Conservation (phyloP, 1,284 basidiomycete species). For the Trametes versicolor region DNA sequence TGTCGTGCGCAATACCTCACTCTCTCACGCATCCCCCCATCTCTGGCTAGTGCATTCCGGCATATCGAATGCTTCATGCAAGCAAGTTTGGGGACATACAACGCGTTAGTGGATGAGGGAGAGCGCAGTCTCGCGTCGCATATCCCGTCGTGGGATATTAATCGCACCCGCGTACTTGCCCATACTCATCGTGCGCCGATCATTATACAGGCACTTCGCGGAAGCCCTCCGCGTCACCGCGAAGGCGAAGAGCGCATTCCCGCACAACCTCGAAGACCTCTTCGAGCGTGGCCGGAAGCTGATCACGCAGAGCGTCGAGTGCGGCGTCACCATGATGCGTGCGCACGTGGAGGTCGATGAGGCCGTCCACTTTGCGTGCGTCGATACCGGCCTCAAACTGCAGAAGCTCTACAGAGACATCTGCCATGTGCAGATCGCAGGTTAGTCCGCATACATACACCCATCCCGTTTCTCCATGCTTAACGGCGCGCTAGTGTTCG, state of each 20-base stretch:
- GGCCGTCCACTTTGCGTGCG: conserved; percentile 58
- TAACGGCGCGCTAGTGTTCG: conserved; percentile 57
- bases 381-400: conserved; percentile 59
- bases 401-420: conserved; percentile 53
- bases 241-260: conserved; percentile 59
- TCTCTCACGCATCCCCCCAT: no score
- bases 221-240: conserved; percentile 65
- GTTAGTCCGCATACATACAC: conserved; percentile 45
- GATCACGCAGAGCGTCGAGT: conserved; percentile 63
- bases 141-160: no score
- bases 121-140: no score
- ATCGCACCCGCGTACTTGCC: background rate
- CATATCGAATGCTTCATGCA: no score
- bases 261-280: conserved; percentile 53
- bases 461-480: conserved; percentile 1
- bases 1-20: no score
- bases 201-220: conserved; percentile 56
- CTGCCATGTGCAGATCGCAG: conserved; percentile 67
- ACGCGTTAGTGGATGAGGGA: no score
- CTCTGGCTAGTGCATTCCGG: no score
- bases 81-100: no score
- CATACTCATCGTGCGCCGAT: conserved; percentile 27
- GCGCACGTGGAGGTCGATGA: conserved; percentile 74
- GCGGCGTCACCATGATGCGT: conserved; percentile 69
- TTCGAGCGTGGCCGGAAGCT: conserved; percentile 61